Evolutionary conservation across 139 green algal species (phyloP).

Genomic region (Coelastrella sp.): DNA sequence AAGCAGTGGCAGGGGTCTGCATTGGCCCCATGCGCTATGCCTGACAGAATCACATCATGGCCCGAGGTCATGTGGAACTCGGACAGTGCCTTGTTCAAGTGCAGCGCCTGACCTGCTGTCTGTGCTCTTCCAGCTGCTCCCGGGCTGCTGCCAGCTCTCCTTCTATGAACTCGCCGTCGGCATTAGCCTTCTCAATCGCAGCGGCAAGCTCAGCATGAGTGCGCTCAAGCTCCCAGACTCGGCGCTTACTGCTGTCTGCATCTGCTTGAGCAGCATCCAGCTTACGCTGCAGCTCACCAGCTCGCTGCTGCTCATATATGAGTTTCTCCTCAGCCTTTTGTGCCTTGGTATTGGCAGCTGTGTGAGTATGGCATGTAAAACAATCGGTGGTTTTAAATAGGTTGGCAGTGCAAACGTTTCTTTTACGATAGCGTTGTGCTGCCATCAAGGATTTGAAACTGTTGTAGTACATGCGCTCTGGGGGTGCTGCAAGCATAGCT

Average conservation of each 20-base stretch:
- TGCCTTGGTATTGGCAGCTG: not conserved
- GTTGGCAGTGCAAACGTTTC: no score
- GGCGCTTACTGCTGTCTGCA: not conserved
- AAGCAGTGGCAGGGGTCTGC: no score
- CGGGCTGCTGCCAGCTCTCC: slow-evolving; percentile 17
- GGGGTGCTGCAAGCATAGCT: no score
- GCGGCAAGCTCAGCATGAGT: not conserved
- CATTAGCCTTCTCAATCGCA: not conserved
- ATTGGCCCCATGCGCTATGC: no score
- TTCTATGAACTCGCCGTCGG: slow-evolving; percentile 20
- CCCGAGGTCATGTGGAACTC: no score
- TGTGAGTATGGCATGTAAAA: not conserved
- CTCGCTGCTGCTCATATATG: not conserved
- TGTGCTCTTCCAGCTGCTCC: slow-evolving; percentile 3
- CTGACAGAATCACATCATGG: no score
- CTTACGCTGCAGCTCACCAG: slow-evolving; percentile 1
- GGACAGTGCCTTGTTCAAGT: no score
- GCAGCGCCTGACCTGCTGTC: slow-evolving; percentile 1
- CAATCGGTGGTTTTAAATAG: no score
- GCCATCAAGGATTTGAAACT: no score
- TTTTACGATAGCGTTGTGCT: no score
- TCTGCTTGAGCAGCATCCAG: not conserved
- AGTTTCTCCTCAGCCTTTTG: slow-evolving; percentile 15
- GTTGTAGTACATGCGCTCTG: no score
- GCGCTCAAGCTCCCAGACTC: slow-evolving; percentile 30